Evolutionary conservation across 2,329 filamentous ascomycete species (phyloP).

Genomic region (Aspergillus sp.): DNA sequence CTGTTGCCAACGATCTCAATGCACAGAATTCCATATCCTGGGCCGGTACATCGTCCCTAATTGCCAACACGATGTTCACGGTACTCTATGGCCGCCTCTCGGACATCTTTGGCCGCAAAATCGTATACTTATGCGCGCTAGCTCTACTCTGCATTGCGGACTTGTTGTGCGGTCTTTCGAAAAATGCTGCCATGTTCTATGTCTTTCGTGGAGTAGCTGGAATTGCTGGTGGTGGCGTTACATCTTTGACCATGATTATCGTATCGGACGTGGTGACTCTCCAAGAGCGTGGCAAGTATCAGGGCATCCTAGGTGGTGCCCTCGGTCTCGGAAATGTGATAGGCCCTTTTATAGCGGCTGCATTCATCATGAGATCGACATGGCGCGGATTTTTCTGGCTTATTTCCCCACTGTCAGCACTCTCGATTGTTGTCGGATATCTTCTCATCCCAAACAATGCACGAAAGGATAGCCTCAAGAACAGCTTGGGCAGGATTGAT

Average conservation of each 20-base stretch:
- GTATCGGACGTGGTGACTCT: slow-evolving; percentile 55
- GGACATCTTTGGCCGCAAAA: slow-evolving; percentile 56
- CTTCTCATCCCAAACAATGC: slow-evolving; percentile 49
- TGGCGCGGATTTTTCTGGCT: slow-evolving; percentile 47
- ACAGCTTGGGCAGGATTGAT: slow-evolving; percentile 52
- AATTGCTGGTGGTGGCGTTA: slow-evolving; percentile 57
- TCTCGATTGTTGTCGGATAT: slow-evolving; percentile 43
- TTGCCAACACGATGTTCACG: slow-evolving; percentile 60
- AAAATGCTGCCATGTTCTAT: slow-evolving; percentile 53
- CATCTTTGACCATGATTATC: slow-evolving; percentile 55
- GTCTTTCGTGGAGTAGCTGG: slow-evolving; percentile 55
- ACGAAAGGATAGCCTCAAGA: slow-evolving; percentile 39
- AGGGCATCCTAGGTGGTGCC: slow-evolving; percentile 41
- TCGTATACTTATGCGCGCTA: slow-evolving; percentile 50
- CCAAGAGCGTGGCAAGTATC: slow-evolving; percentile 52
- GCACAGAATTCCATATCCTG: slow-evolving; percentile 53
- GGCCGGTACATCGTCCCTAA: slow-evolving; percentile 63
- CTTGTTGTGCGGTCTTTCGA: slow-evolving; percentile 53
- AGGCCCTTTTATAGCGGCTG: slow-evolving; percentile 43
- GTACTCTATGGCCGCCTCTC: slow-evolving; percentile 58
- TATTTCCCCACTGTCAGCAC: slow-evolving; percentile 45
- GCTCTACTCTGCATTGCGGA: slow-evolving; percentile 50
- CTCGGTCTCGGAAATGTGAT: slow-evolving; percentile 42
- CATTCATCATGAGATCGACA: slow-evolving; percentile 36
- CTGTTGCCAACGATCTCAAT: slow-evolving; percentile 44